Evolutionary conservation across 257 asterid genomes (phyloP).

Genomic region (Ophiorrhiza pumila): DNA sequence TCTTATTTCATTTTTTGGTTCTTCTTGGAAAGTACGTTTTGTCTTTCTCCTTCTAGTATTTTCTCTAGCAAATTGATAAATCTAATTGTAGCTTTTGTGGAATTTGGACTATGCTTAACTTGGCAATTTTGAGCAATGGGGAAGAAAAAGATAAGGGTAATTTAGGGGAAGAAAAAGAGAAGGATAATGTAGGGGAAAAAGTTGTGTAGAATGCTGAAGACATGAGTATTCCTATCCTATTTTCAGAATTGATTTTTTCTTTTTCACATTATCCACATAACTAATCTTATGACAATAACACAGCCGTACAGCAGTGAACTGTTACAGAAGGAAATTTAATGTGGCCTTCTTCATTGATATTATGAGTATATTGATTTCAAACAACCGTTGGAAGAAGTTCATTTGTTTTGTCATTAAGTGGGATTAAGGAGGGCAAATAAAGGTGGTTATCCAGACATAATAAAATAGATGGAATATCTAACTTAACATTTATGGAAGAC

Average conservation of each 20-base stretch:
- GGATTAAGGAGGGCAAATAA: too few species aligned
- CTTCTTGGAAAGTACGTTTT: background rate
- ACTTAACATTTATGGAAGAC: background rate
- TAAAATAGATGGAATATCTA: background rate
- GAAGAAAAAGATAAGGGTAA: background rate
- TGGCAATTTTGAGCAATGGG: background rate
- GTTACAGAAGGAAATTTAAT: background rate
- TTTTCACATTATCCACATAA: too few species aligned
- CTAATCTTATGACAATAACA: background rate
- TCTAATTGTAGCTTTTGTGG: background rate
- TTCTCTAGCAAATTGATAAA: background rate
- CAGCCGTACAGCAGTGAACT: background rate
- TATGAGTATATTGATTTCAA: background rate
- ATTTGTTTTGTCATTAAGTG: background rate
- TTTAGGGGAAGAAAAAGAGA: background rate
- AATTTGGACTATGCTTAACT: background rate
- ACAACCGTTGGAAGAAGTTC: background rate
- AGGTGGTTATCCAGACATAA: background rate
- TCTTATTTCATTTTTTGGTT: background rate
- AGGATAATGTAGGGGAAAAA: background rate
- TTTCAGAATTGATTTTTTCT: background rate
- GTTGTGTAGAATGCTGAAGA: background rate
- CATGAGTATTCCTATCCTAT: background rate
- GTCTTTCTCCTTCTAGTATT: background rate
- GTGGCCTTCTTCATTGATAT: background rate